Evolutionary conservation across 805 yeast species (phyloP).

Genomic region (Yamadazyma paraphyllophila): DNA sequence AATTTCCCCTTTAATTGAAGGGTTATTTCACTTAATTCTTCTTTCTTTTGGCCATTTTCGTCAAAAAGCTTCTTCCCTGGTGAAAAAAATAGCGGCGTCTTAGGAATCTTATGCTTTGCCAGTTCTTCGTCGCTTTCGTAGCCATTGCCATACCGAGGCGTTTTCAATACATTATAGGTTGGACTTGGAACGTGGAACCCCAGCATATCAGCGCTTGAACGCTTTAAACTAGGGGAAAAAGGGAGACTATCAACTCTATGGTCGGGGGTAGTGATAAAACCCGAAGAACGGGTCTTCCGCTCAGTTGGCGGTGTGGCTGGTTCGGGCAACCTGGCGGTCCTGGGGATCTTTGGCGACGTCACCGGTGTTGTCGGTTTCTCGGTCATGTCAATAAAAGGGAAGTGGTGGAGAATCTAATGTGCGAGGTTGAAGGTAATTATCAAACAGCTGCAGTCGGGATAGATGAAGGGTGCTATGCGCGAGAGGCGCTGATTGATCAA

Average conservation of each 20-base stretch:
- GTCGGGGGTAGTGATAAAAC: constrained; percentile 38
- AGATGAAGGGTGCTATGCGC: too few relatives aligned
- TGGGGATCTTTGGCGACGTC: constrained; percentile 31
- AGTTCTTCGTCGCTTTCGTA: constrained; percentile 24
- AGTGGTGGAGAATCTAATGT: neutral
- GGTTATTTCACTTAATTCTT: constrained; percentile 39
- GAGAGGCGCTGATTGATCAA: too few relatives aligned
- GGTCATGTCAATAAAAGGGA: constrained; percentile 8
- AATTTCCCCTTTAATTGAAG: constrained; percentile 35
- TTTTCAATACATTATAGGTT: constrained; percentile 25
- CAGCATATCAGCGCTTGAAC: constrained; percentile 36
- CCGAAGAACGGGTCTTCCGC: constrained; percentile 25
- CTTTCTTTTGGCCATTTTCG: constrained; percentile 25
- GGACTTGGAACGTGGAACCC: constrained; percentile 30
- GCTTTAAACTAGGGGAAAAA: constrained; percentile 38
- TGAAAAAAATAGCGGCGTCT: constrained; percentile 41
- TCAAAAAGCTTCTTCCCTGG: constrained; percentile 37
- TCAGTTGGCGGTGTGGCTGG: constrained; percentile 32
- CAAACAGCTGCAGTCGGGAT: too few relatives aligned
- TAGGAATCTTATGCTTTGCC: constrained; percentile 26
- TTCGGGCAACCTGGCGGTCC: constrained; percentile 15
- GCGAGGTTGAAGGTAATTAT: neutral
- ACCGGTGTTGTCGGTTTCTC: constrained; percentile 36
- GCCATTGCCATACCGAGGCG: constrained; percentile 34
- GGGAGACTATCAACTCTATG: constrained; percentile 29